A percentile compares a stretch with the other conserved stretches of the same genome.
These are phyloP conservation scores for Stemphylium vesicarium DNA, from an alignment of 2,329 filamentous ascomycete genomes.

Conservation along the genomic window DNA sequence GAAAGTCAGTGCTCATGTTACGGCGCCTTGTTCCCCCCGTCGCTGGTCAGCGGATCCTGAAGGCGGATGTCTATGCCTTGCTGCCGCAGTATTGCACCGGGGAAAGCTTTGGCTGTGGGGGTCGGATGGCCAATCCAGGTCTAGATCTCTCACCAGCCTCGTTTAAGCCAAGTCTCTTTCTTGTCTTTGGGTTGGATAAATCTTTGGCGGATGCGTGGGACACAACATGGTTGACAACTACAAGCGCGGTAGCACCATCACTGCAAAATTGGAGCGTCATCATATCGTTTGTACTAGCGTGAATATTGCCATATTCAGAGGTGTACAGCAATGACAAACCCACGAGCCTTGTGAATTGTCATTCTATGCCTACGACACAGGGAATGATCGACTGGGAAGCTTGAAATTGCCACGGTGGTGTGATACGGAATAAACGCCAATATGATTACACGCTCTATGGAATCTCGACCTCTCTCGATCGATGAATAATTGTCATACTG, in stretches of 20 bases:
- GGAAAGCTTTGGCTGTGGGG: background rate
- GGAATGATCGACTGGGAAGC: background rate
- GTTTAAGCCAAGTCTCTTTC: background rate
- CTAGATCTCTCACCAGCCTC: background rate
- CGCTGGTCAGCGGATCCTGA: background rate
- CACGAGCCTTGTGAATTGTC: conserved; percentile 25
- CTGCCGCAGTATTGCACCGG: background rate
- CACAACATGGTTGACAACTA: conserved; percentile 19
- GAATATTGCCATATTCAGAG: background rate
- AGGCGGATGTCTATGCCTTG: conserved; percentile 1
- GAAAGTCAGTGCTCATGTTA: background rate
- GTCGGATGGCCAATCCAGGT: background rate
- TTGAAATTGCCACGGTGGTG: conserved; percentile 1
- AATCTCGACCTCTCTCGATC: background rate
- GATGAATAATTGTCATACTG: background rate
- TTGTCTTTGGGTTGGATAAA: background rate
- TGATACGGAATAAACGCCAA: conserved; percentile 1
- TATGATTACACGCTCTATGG: background rate
- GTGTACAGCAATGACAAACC: conserved; percentile 1
- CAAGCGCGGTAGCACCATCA: conserved; percentile 11
- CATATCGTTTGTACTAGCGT: conserved; percentile 5
- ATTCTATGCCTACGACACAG: conserved; percentile 7
- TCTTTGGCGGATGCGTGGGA: background rate
- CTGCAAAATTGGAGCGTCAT: conserved; percentile 14
- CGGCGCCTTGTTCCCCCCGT: background rate